Conservation (phyloP, 2,329 filamentous ascomycete species). For the Bipolaris oryzae region DNA sequence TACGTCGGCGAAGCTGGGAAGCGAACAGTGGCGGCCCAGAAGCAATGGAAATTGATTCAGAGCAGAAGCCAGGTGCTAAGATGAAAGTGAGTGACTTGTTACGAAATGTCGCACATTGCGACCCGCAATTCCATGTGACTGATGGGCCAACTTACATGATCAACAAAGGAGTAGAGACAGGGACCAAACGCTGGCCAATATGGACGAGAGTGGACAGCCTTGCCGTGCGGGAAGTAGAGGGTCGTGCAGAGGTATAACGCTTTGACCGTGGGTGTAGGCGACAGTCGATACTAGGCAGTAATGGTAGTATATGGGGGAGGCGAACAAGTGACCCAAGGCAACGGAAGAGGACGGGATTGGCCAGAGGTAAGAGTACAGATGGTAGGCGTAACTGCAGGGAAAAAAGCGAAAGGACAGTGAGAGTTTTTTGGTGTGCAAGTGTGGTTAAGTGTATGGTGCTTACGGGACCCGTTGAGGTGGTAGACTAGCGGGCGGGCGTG, state of each 20-base stretch:
- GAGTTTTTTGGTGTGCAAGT: slow-evolving; percentile 26
- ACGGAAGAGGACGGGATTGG: slow-evolving; percentile 36
- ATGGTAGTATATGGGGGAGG: slow-evolving; percentile 20
- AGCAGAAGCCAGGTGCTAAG: slow-evolving; percentile 44
- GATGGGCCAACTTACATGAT: slow-evolving; percentile 43
- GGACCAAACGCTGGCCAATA: slow-evolving; percentile 32
- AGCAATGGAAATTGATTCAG: slow-evolving; percentile 44
- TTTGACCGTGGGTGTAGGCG: slow-evolving; percentile 39
- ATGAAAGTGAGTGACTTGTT: slow-evolving; percentile 42
- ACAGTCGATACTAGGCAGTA: slow-evolving; percentile 32
- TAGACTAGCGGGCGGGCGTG: slow-evolving; percentile 41
- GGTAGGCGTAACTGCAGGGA: slow-evolving; percentile 40
- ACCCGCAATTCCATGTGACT: slow-evolving; percentile 42
- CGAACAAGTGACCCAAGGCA: slow-evolving; percentile 31
- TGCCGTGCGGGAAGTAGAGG: slow-evolving; percentile 30
- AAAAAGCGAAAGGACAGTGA: slow-evolving; percentile 28
- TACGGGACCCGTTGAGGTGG: slow-evolving; percentile 43
- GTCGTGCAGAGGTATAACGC: slow-evolving; percentile 29
- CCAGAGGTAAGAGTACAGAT: slow-evolving; percentile 23
- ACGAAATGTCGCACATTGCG: slow-evolving; percentile 40
- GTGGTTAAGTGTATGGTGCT: slow-evolving; percentile 41
- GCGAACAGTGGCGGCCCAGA: slow-evolving; percentile 29
- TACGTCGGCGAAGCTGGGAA: slow-evolving; percentile 41
- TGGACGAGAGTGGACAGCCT: slow-evolving; percentile 35
- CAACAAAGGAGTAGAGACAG: slow-evolving; percentile 48